Percentiles rank a stretch among this genome's conserved stretches.
phyloP scores from a whole-genome alignment of 352 stramenopile genomes.

The Halophytophthora batemanensis region DNA sequence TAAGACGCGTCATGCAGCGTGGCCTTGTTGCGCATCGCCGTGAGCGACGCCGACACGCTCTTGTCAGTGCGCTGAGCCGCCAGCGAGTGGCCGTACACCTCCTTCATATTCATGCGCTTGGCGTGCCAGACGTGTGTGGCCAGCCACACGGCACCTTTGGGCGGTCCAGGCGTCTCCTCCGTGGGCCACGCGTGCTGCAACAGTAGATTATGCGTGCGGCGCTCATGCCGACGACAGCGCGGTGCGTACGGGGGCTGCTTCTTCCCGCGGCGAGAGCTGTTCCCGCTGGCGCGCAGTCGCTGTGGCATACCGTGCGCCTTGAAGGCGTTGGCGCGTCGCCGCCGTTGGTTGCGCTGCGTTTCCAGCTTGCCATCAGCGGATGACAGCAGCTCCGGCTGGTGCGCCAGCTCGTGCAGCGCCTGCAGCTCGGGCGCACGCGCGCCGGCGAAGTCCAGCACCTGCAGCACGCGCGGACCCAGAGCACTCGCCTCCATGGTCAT shows the following conservation, averaged over 20 bases:
- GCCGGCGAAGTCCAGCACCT: slow-evolving; percentile 78
- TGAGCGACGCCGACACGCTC: slow-evolving; percentile 58
- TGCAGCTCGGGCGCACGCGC: slow-evolving; percentile 71
- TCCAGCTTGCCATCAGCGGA: slow-evolving; percentile 41
- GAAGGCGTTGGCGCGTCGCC: slow-evolving; percentile 75
- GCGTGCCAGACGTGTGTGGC: slow-evolving; percentile 71
- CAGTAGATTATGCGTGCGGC: slow-evolving; percentile 49
- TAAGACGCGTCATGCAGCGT: slow-evolving; percentile 66
- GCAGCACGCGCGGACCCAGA: slow-evolving; percentile 57
- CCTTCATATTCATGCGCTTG: slow-evolving; percentile 71
- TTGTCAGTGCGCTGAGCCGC: slow-evolving; percentile 52
- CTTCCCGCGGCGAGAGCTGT: slow-evolving; percentile 1
- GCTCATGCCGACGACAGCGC: slow-evolving; percentile 61
- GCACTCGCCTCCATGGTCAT: slow-evolving; percentile 19
- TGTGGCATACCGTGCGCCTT: slow-evolving; percentile 70
- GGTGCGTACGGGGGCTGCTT: neutral
- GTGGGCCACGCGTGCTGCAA: slow-evolving; percentile 28
- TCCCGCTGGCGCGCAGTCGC: slow-evolving; percentile 32
- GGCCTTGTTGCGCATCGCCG: slow-evolving; percentile 46
- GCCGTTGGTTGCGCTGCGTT: slow-evolving; percentile 58
- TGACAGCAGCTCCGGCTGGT: slow-evolving; percentile 18
- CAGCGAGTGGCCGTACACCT: slow-evolving; percentile 47
- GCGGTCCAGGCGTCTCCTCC: neutral
- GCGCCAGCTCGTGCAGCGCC: slow-evolving; percentile 61
- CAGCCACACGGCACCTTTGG: slow-evolving; percentile 39